Evolutionary conservation across 2,329 filamentous ascomycete genomes (phyloP).

Genomic region (Pseudogymnoascus sp.): DNA sequence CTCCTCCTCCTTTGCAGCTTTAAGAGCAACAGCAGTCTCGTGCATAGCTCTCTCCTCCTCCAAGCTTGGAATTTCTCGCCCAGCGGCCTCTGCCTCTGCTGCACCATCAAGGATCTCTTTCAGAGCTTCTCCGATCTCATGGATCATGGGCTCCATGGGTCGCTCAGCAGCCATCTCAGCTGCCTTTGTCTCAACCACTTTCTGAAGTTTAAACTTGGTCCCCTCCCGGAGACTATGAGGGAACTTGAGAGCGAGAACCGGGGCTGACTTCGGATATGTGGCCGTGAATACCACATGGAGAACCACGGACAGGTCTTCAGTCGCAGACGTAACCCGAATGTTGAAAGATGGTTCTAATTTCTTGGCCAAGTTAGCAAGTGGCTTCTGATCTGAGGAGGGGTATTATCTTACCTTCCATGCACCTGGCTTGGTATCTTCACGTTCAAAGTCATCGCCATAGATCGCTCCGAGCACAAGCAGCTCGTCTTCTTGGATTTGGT

Average conservation of each 20-base stretch:
- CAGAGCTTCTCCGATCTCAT: slow-evolving; percentile 41
- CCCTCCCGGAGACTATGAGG: slow-evolving; percentile 58
- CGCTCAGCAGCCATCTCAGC: slow-evolving; percentile 43
- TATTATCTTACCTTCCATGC: slow-evolving; percentile 70
- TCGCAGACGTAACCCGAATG: slow-evolving; percentile 65
- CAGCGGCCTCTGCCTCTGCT: slow-evolving; percentile 66
- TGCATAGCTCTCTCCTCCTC: slow-evolving; percentile 83
- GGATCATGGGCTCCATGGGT: slow-evolving; percentile 40
- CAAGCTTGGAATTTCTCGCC: slow-evolving; percentile 71
- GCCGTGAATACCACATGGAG: slow-evolving; percentile 77
- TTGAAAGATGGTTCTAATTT: slow-evolving; percentile 80
- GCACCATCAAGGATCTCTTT: slow-evolving; percentile 75
- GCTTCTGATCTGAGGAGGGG: slow-evolving; percentile 13
- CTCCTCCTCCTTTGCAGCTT: slow-evolving; percentile 43
- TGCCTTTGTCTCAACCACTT: slow-evolving; percentile 51
- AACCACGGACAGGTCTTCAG: slow-evolving; percentile 61
- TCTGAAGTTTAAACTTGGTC: slow-evolving; percentile 62
- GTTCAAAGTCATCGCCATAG: slow-evolving; percentile 79
- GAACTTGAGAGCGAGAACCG: slow-evolving; percentile 61
- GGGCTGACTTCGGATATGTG: slow-evolving; percentile 81
- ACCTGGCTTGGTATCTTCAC: slow-evolving; percentile 55
- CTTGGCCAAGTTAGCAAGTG: slow-evolving; percentile 31
- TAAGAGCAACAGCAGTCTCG: slow-evolving; percentile 59
- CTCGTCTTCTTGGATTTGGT: slow-evolving; percentile 81
- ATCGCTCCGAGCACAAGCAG: slow-evolving; percentile 78